Percentiles rank a stretch among this genome's conserved stretches.
These are phyloP conservation scores for Podaxis carcinomalis DNA, from an alignment of 768 basidiomycete species.

Conservation along the genomic window DNA sequence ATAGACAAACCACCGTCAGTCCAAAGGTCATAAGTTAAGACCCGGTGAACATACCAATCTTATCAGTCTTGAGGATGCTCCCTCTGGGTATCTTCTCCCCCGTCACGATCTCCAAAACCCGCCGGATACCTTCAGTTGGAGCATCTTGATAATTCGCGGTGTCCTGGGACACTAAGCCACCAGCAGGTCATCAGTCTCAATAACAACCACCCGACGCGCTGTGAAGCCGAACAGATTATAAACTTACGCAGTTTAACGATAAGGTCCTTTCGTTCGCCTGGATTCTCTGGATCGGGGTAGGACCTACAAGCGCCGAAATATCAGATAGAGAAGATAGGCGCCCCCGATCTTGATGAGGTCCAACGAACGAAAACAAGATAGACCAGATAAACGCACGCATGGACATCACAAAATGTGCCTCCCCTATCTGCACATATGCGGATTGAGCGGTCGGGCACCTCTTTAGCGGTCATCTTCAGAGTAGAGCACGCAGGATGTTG, in stretches of 20 bases:
- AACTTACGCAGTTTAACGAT: constrained; percentile 85
- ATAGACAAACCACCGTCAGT: neutral
- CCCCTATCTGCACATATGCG: constrained; percentile 86
- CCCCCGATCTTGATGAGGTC: neutral
- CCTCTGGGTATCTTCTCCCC: constrained; percentile 68
- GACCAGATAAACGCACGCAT: constrained; percentile 51
- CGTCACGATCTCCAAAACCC: constrained; percentile 76
- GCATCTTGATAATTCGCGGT: constrained; percentile 86
- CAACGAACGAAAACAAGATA: neutral
- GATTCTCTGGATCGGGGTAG: constrained; percentile 66
- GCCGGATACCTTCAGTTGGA: constrained; percentile 89
- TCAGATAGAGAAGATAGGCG: neutral
- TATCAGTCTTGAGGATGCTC: constrained; percentile 62
- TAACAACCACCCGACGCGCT: neutral
- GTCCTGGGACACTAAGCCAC: constrained; percentile 76
- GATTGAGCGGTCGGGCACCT: constrained; percentile 70
- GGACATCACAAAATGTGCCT: constrained; percentile 89
- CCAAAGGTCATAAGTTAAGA: neutral
- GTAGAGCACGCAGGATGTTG: neutral
- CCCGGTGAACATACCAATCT: constrained; percentile 58
- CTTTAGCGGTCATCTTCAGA: neutral
- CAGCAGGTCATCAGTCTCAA: neutral
- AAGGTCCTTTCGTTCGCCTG: constrained; percentile 61
- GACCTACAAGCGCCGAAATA: constrained; percentile 38
- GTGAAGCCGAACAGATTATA: neutral